Conservation (phyloP, 1,284 basidiomycete genomes). For the Trichosporon faecale region DNA sequence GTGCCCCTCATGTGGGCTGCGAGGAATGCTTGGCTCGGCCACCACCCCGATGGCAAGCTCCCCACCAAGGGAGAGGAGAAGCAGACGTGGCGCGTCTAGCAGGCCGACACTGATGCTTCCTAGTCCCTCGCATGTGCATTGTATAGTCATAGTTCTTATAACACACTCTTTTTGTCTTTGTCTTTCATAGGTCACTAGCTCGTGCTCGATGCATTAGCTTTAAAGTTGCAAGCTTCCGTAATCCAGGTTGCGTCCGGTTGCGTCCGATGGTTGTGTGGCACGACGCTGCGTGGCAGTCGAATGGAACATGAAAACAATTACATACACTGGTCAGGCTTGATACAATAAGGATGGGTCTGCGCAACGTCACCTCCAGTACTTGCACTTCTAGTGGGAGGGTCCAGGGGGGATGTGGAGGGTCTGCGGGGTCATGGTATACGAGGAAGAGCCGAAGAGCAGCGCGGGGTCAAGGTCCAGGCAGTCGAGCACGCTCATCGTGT, state of each 20-base stretch:
- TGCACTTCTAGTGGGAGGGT: not conserved
- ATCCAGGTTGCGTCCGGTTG: too few relatives aligned
- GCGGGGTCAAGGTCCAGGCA: too few relatives aligned
- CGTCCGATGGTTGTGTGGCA: too few relatives aligned
- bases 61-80: not conserved
- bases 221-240: not conserved
- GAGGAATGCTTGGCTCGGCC: slow-evolving; percentile 22
- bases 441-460: not conserved
- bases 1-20: slow-evolving; percentile 43
- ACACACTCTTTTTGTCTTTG: not conserved
- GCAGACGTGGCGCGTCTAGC: not conserved
- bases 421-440: not conserved
- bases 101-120: too few relatives aligned
- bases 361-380: not conserved
- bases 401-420: not conserved
- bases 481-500: too few relatives aligned
- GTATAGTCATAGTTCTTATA: not conserved
- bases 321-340: not conserved
- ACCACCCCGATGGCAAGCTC: not conserved
- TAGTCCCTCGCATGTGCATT: not conserved
- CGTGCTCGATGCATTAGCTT: not conserved
- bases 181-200: not conserved
- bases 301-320: not conserved
- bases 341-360: not conserved
- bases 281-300: too few relatives aligned